phyloP scores from a whole-genome alignment of 306 rosid genomes.

The Cajanus cajan region DNA sequence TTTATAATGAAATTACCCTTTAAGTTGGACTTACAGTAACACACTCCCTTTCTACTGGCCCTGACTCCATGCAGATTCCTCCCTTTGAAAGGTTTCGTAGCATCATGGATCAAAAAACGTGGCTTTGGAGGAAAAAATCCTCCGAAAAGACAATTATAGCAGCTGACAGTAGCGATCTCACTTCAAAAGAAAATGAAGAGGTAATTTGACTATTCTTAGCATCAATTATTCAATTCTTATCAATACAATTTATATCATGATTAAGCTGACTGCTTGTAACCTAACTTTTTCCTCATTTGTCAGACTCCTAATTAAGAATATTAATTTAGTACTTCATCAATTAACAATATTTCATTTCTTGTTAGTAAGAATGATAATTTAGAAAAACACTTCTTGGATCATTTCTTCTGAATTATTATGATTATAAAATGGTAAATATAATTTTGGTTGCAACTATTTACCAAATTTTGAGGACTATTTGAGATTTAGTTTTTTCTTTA shows the following conservation, averaged over 20 bases:
- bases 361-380: background rate
- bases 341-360: constrained; percentile 3
- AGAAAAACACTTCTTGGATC: background rate
- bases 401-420: constrained; percentile 11
- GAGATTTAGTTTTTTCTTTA: background rate
- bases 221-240: constrained; percentile 4
- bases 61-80: constrained; percentile 20
- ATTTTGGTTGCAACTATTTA: background rate
- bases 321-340: background rate
- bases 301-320: constrained; percentile 1
- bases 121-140: constrained; percentile 88
- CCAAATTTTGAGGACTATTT: background rate
- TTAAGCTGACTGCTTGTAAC: constrained; percentile 1
- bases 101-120: constrained; percentile 71
- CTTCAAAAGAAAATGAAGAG: constrained; percentile 63
- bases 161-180: constrained; percentile 39
- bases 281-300: background rate
- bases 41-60: background rate
- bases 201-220: constrained; percentile 27
- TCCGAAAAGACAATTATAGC: constrained; percentile 55
- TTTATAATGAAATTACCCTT: background rate
- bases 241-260: constrained; percentile 1
- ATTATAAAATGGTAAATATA: background rate
- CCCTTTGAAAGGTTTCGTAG: constrained; percentile 24
- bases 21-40: background rate